Conservation (phyloP, 257 asterid species). For the Solanum piurae region DNA sequence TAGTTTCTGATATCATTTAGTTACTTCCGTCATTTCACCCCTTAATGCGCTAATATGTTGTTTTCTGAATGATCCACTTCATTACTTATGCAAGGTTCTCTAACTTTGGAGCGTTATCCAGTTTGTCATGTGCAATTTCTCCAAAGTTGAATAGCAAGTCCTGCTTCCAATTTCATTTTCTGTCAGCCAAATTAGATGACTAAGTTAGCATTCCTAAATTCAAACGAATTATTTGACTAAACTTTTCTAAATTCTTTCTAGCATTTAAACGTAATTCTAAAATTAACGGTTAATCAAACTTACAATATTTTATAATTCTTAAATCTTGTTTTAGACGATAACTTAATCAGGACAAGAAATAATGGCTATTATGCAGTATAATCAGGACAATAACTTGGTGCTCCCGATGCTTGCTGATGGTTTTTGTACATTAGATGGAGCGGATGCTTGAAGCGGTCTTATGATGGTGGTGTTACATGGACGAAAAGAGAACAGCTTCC, state of each 20-base stretch:
- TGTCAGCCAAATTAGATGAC: neutral
- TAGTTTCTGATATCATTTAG: neutral
- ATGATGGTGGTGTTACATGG: slow-evolving; percentile 78
- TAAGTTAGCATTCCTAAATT: neutral
- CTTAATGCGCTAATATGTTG: neutral
- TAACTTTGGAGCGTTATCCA: neutral
- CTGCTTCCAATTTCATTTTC: neutral
- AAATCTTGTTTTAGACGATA: neutral
- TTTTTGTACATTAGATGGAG: slow-evolving; percentile 55
- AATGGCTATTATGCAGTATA: neutral
- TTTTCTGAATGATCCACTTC: neutral
- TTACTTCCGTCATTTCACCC: neutral
- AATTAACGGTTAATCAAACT: neutral
- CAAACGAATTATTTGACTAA: neutral
- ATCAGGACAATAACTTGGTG: neutral
- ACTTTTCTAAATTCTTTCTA: neutral
- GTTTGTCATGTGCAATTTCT: neutral
- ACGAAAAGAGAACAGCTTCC: slow-evolving; percentile 78
- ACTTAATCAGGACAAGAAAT: neutral
- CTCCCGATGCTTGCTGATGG: neutral
- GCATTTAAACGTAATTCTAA: neutral
- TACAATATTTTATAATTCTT: neutral
- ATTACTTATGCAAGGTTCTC: neutral
- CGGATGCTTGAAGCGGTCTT: slow-evolving; percentile 84
- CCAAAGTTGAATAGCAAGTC: neutral